Percentiles rank a stretch among this genome's conserved stretches.
These are phyloP conservation scores for Plasmodium malariae DNA, from an alignment of 169 alveolate species.

Conservation along the genomic window DNA sequence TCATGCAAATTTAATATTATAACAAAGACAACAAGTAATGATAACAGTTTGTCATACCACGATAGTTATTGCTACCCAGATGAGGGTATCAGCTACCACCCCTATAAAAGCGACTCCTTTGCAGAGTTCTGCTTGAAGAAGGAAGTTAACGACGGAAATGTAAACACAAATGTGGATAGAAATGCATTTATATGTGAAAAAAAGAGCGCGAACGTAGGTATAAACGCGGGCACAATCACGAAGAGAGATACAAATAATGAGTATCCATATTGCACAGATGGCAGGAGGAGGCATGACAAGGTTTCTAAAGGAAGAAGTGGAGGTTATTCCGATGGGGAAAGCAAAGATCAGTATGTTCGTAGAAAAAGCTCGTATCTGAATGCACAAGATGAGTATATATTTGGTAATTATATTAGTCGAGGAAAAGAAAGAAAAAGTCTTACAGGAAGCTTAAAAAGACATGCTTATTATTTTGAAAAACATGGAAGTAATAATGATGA, in stretches of 20 bases:
- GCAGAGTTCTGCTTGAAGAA: constrained; percentile 10
- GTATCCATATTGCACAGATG: too few species aligned
- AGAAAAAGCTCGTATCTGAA: too few species aligned
- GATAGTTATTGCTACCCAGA: not conserved
- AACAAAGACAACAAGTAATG: not conserved
- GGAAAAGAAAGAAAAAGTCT: constrained; percentile 35
- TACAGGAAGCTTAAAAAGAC: constrained; percentile 52
- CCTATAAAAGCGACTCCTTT: constrained; percentile 29
- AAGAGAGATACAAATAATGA: too few species aligned
- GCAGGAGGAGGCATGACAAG: too few species aligned
- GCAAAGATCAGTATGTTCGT: too few species aligned
- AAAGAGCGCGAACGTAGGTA: too few species aligned
- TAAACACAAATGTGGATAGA: not conserved
- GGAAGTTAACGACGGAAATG: not conserved
- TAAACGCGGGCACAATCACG: too few species aligned
- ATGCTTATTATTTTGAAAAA: constrained; percentile 47
- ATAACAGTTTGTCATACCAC: not conserved
- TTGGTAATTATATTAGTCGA: not conserved
- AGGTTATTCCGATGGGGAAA: too few species aligned
- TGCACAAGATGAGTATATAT: not conserved
- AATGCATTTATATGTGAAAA: too few species aligned
- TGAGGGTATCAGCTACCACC: not conserved
- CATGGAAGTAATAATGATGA: not conserved
- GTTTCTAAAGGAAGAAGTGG: too few species aligned
- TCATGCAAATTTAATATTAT: not conserved